Conservation (phyloP, 306 rosid species). For the Abrus pulchellus region DNA sequence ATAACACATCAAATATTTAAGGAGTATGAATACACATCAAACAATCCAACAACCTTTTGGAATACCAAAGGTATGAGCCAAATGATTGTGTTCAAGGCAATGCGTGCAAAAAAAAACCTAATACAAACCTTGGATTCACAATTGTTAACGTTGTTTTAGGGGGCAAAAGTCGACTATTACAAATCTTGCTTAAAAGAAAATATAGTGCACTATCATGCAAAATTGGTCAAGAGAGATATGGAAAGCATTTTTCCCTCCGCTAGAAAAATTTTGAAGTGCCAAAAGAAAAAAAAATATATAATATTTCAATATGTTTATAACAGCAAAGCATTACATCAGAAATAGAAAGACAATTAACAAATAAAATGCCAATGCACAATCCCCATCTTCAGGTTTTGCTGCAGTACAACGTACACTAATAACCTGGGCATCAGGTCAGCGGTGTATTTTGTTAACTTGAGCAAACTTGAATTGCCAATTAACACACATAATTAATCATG, state of each 20-base stretch:
- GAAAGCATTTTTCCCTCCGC: background rate
- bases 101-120: conserved; percentile 4
- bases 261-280: background rate
- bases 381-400: background rate
- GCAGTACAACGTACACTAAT: background rate
- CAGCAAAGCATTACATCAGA: background rate
- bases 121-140: conserved; percentile 15
- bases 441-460: background rate
- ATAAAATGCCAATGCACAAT: conserved; percentile 18
- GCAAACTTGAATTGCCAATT: background rate
- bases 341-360: conserved; percentile 1
- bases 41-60: background rate
- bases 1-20: conserved; percentile 5
- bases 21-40: background rate
- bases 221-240: background rate
- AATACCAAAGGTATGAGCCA: conserved; percentile 1
- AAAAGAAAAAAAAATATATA: background rate
- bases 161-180: background rate
- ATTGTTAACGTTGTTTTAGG: background rate
- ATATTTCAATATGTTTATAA: background rate
- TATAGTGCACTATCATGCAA: background rate
- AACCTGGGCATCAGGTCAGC: background rate
- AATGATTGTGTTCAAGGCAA: background rate
- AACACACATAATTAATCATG: background rate
- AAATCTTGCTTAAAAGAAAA: background rate